phyloP scores from a whole-genome alignment of 805 yeast genomes.

The Scheffersomyces amazonensis region DNA sequence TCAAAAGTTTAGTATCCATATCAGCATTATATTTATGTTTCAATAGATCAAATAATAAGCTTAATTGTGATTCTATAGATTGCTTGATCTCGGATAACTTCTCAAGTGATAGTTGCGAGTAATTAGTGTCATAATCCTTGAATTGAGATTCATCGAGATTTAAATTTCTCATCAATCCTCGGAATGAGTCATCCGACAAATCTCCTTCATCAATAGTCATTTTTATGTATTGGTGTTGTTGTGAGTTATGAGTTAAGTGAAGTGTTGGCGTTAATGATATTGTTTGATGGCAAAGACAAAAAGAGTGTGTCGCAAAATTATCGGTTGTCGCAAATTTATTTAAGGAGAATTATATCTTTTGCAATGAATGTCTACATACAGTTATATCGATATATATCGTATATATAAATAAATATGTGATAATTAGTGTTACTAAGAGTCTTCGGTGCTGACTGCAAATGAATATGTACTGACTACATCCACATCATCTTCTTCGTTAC shows the following conservation, averaged over 20 bases:
- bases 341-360: too few species aligned
- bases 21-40: constrained; percentile 44
- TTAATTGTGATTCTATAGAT: constrained; percentile 24
- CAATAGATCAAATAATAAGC: constrained; percentile 39
- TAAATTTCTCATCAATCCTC: constrained; percentile 25
- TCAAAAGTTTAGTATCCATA: constrained; percentile 64
- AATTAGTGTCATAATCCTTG: constrained; percentile 16
- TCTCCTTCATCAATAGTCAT: constrained; percentile 12
- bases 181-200: constrained; percentile 15
- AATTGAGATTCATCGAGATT: constrained; percentile 22
- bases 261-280: too few species aligned
- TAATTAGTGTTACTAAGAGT: too few species aligned
- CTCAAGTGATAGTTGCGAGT: constrained; percentile 10
- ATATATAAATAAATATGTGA: too few species aligned
- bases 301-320: too few species aligned
- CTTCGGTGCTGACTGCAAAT: constrained; percentile 34
- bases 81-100: constrained; percentile 12
- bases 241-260: background rate
- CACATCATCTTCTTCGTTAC: constrained; percentile 43
- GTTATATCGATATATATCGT: too few species aligned
- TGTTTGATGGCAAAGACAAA: too few species aligned
- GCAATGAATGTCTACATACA: too few species aligned
- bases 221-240: too few species aligned
- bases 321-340: too few species aligned
- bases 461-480: constrained; percentile 41